A percentile compares a stretch with the other conserved stretches of the same genome.
Conservation (phyloP, 108 stramenopile genomes). For the Aurantiochytrium sp. region DNA sequence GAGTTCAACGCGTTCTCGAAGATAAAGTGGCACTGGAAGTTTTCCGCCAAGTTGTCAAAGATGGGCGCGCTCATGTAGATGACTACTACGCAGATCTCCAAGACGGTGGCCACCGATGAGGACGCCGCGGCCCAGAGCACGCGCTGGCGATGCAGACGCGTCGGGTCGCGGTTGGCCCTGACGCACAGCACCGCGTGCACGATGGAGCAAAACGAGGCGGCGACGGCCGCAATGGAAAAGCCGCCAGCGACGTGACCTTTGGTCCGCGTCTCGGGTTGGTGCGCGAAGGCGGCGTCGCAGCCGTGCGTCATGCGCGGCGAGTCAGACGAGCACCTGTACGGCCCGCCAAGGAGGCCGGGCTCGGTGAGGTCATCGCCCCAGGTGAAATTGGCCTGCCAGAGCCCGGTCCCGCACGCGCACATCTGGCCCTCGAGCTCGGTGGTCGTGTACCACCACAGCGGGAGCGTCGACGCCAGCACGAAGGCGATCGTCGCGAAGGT, state of each 20-base stretch:
- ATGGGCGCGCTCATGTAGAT: slow-evolving; percentile 11
- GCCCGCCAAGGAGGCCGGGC: not conserved
- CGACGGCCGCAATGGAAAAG: not conserved
- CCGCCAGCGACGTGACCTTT: not conserved
- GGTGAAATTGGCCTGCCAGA: slow-evolving; percentile 17
- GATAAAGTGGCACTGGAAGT: slow-evolving; percentile 3
- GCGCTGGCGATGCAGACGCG: not conserved
- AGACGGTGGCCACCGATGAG: not conserved
- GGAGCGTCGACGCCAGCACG: not conserved
- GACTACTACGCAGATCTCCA: not conserved
- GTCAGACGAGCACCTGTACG: not conserved
- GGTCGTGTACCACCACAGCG: slow-evolving; percentile 30
- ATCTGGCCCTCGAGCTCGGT: slow-evolving; percentile 16
- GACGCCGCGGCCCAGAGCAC: not conserved
- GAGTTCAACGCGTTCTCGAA: not conserved
- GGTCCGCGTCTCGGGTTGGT: not conserved
- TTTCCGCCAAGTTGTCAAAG: not conserved
- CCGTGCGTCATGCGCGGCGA: not conserved
- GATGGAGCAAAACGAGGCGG: not conserved
- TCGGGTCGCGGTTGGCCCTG: not conserved
- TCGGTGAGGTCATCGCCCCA: slow-evolving; percentile 19
- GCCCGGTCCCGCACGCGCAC: slow-evolving; percentile 20
- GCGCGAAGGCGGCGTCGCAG: not conserved
- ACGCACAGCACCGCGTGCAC: not conserved
- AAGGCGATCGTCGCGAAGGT: not conserved